Evolutionary conservation across 768 basidiomycete genomes (phyloP).

Genomic region (Phanerochaete carnosa): DNA sequence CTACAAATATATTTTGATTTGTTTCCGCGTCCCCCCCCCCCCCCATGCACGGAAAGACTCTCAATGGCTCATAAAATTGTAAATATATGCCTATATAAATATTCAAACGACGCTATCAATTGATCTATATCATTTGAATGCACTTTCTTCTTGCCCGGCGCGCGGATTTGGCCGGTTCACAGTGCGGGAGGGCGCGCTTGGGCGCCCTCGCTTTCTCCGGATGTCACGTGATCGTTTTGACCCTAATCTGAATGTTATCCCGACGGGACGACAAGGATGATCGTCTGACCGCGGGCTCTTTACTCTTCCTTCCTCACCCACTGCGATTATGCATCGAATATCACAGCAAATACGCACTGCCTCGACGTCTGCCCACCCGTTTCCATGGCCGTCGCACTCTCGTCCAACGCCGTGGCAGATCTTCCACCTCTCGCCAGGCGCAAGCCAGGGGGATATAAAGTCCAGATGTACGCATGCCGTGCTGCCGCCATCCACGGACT

Average conservation of each 20-base stretch:
- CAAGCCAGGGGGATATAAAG: constrained; percentile 62
- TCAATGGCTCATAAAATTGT: too few relatives aligned
- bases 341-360: constrained; percentile 15
- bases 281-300: not conserved
- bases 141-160: too few relatives aligned
- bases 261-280: too few relatives aligned
- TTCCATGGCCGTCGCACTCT: constrained; percentile 50
- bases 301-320: not conserved
- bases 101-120: too few relatives aligned
- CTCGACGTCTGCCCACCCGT: constrained; percentile 23
- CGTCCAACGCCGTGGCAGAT: constrained; percentile 69
- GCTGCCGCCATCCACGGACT: not conserved
- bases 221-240: not conserved
- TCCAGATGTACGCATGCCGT: constrained; percentile 50
- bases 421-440: constrained; percentile 58
- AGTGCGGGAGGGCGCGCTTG: too few relatives aligned
- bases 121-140: too few relatives aligned
- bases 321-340: not conserved
- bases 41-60: too few relatives aligned
- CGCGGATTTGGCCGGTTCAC: too few relatives aligned
- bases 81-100: too few relatives aligned
- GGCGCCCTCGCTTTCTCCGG: too few relatives aligned
- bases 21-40: too few relatives aligned
- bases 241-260: not conserved
- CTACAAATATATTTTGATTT: too few relatives aligned